Conservation (phyloP, 2,329 filamentous ascomycete genomes). For the Fusarium longipes region DNA sequence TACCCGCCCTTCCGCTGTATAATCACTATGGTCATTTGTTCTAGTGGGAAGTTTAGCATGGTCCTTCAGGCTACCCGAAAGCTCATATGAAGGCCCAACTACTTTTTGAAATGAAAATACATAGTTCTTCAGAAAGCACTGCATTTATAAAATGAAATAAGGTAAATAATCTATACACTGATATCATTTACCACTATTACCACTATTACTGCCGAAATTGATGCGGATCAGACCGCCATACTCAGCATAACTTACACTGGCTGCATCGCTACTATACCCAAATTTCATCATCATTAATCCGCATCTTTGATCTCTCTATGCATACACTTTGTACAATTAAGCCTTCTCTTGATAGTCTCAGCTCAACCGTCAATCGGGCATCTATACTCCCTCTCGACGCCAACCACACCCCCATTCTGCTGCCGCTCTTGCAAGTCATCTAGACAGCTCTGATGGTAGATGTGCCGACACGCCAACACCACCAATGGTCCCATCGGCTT, state of each 20-base stretch:
- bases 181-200: background rate
- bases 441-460: slow-evolving; percentile 75
- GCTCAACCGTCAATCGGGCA: slow-evolving; percentile 68
- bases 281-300: slow-evolving; percentile 45
- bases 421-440: slow-evolving; percentile 71
- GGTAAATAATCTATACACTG: background rate
- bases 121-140: background rate
- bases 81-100: no score
- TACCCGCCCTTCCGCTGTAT: slow-evolving; percentile 10
- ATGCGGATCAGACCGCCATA: background rate
- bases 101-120: no score
- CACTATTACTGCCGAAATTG: background rate
- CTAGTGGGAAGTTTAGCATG: slow-evolving; percentile 22
- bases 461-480: slow-evolving; percentile 76
- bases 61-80: slow-evolving; percentile 8
- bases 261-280: background rate
- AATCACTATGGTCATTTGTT: background rate
- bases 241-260: background rate
- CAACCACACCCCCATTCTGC: slow-evolving; percentile 60
- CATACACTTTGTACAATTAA: slow-evolving; percentile 44
- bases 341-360: slow-evolving; percentile 3
- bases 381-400: slow-evolving; percentile 62
- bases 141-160: background rate
- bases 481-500: slow-evolving; percentile 73
- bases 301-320: slow-evolving; percentile 40